Percentiles rank a stretch among this genome's conserved stretches.
Evolutionary conservation across 1,284 basidiomycete species (phyloP).

Genomic region (Athelia sp.): DNA sequence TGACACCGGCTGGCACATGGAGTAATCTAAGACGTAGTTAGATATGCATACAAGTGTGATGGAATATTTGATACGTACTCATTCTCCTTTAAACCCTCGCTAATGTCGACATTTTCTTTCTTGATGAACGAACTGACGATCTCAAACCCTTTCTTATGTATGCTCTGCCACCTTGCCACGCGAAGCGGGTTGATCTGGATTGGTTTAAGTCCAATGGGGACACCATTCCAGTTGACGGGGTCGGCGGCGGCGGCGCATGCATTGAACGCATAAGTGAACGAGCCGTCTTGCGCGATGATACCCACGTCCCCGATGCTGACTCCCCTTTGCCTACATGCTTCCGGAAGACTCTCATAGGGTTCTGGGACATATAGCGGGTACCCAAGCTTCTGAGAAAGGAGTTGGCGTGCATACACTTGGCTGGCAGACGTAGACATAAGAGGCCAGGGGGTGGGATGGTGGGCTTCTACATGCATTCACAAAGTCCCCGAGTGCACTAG

Average conservation of each 20-base stretch:
- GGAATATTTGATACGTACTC: too few relatives aligned
- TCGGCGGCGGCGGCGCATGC: background rate
- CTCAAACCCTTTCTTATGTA: too few relatives aligned
- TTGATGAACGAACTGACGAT: too few relatives aligned
- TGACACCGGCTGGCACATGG: too few relatives aligned
- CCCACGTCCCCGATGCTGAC: constrained; percentile 28
- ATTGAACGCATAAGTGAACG: constrained; percentile 26
- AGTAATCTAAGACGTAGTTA: too few relatives aligned
- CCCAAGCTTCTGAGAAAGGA: constrained; percentile 10
- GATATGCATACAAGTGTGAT: too few relatives aligned
- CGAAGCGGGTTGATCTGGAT: too few relatives aligned
- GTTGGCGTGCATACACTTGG: background rate
- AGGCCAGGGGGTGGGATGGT: too few relatives aligned
- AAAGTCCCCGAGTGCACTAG: too few relatives aligned
- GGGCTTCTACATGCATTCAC: too few relatives aligned
- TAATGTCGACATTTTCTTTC: too few relatives aligned
- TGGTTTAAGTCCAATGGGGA: background rate
- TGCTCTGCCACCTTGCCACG: background rate
- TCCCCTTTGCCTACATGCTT: constrained; percentile 18
- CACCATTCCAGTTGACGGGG: background rate
- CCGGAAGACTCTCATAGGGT: constrained; percentile 12
- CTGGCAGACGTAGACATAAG: background rate
- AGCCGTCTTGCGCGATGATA: constrained; percentile 17
- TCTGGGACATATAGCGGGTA: constrained; percentile 26
- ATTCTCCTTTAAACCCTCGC: too few relatives aligned